phyloP scores from a whole-genome alignment of 345 rosid genomes.

The Rhodomyrtus tomentosa region DNA sequence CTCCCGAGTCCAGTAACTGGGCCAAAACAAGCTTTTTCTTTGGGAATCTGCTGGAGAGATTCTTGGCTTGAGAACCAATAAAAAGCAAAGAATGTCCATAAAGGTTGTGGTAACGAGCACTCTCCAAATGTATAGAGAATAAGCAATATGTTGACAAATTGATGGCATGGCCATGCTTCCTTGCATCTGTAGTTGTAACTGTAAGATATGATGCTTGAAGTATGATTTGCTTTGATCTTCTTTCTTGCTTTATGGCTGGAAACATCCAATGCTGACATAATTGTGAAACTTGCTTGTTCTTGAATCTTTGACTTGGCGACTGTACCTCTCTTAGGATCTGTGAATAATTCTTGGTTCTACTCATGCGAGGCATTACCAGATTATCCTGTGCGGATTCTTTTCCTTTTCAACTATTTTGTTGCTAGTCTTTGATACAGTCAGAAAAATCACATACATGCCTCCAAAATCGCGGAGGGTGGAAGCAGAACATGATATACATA shows the following conservation, averaged over 20 bases:
- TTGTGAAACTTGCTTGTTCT: not conserved
- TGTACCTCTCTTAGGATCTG: not conserved
- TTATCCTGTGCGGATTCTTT: not conserved
- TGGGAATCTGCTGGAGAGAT: conserved; percentile 72
- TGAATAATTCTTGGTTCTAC: not conserved
- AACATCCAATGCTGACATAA: not conserved
- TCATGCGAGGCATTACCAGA: not conserved
- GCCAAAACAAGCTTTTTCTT: conserved; percentile 83
- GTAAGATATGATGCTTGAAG: not conserved
- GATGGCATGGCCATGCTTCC: not conserved
- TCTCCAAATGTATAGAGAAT: conserved; percentile 6
- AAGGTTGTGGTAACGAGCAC: not conserved
- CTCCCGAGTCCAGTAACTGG: conserved; percentile 45
- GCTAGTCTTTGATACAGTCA: not conserved
- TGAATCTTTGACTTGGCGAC: not conserved
- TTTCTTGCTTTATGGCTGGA: not conserved
- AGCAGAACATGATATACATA: not conserved
- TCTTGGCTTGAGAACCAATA: conserved; percentile 38
- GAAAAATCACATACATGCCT: not conserved
- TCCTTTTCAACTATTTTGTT: not conserved
- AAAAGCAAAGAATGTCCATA: not conserved
- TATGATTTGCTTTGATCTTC: not conserved
- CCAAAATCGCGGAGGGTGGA: not conserved
- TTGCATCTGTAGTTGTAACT: not conserved
- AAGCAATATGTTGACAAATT: not conserved